Conservation (phyloP, 257 asterid genomes). For the Solanum ossicruentum region DNA sequence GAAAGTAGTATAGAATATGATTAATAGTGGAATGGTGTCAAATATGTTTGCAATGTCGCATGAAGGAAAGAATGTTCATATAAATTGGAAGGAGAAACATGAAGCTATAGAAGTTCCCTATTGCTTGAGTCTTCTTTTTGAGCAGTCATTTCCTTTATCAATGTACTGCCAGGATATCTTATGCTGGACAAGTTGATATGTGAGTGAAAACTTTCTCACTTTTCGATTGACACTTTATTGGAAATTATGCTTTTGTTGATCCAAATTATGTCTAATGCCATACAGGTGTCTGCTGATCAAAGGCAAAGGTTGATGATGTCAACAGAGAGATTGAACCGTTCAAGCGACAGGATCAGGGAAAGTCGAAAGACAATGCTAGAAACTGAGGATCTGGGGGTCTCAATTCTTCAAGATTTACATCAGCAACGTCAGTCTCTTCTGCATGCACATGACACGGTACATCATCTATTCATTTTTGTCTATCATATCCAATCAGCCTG, state of each 20-base stretch:
- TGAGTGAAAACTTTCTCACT: not conserved
- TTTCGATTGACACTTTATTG: not conserved
- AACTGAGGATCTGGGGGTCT: conserved; percentile 55
- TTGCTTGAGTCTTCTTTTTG: not conserved
- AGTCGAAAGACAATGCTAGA: conserved; percentile 48
- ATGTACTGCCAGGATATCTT: not conserved
- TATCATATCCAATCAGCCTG: not conserved
- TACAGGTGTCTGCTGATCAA: conserved; percentile 46
- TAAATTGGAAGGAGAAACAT: not conserved
- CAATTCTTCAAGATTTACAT: conserved; percentile 50
- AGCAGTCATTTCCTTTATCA: not conserved
- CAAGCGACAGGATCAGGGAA: conserved; percentile 42
- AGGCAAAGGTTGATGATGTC: conserved; percentile 45
- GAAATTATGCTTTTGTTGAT: not conserved
- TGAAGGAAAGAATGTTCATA: not conserved
- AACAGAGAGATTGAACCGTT: conserved; percentile 35
- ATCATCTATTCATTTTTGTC: not conserved
- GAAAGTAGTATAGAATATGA: not conserved
- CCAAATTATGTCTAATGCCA: not conserved
- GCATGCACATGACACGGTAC: conserved; percentile 34
- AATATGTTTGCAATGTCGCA: not conserved
- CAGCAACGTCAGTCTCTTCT: conserved; percentile 61
- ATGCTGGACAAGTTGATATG: not conserved
- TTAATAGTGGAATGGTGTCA: not conserved
- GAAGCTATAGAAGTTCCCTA: not conserved